Evolutionary conservation across 2,329 filamentous ascomycete species (phyloP).

Genomic region (Cladophialophora immunda): DNA sequence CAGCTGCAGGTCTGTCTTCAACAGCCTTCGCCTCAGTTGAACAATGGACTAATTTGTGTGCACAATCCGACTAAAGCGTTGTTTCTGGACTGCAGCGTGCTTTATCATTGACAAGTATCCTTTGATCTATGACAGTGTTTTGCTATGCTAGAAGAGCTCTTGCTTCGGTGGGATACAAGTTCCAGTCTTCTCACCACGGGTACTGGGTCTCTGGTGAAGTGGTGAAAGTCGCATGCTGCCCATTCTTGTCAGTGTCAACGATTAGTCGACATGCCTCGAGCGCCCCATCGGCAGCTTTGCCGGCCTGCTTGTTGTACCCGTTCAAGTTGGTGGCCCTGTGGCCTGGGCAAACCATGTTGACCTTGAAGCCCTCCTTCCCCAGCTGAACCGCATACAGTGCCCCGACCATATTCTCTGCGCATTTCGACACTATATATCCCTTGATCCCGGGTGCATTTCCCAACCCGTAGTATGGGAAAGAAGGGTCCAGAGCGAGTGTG

Average conservation of each 20-base stretch:
- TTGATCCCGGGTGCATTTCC: not conserved
- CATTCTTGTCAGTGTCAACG: constrained; percentile 28
- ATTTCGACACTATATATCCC: constrained; percentile 32
- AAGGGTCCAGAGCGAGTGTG: constrained; percentile 25
- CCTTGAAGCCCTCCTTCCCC: constrained; percentile 35
- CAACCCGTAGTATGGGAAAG: constrained; percentile 14
- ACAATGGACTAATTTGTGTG: no score
- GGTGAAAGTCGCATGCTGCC: constrained; percentile 25
- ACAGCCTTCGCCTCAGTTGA: no score
- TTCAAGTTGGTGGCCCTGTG: constrained; percentile 32
- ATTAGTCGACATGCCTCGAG: constrained; percentile 32
- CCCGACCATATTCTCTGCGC: constrained; percentile 35
- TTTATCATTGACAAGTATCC: no score
- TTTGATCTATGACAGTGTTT: no score
- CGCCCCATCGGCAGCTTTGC: constrained; percentile 23
- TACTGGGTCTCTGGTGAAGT: constrained; percentile 22
- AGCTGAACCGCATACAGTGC: constrained; percentile 27
- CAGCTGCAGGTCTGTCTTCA: no score
- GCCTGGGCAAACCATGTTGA: constrained; percentile 34
- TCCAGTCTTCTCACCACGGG: constrained; percentile 15
- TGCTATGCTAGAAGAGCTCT: constrained; percentile 19
- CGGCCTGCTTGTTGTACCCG: constrained; percentile 15
- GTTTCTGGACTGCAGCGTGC: no score
- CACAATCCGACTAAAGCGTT: no score
- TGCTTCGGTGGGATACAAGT: not conserved